A percentile compares a stretch with the other conserved stretches of the same genome.
Conservation (phyloP, 306 rosid genomes). For the Cicer yamashitae region DNA sequence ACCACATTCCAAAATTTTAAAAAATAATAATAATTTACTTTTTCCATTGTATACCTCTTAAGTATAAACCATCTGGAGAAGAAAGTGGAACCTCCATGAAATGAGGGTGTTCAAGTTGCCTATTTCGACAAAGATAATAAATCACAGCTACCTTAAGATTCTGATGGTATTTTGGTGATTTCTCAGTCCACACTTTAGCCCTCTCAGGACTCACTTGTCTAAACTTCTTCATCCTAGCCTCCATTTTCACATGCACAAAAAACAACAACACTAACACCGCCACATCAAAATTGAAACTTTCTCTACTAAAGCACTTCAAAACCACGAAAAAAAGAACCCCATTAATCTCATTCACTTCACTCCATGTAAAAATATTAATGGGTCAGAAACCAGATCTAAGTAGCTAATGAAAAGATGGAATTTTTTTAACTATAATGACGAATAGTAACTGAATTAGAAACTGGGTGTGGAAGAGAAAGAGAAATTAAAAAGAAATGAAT, state of each 20-base stretch:
- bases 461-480: slow-evolving; percentile 22
- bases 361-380: slow-evolving; percentile 3
- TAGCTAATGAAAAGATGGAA: slow-evolving; percentile 19
- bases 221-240: slow-evolving; percentile 77
- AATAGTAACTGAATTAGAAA: neutral
- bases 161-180: slow-evolving; percentile 87
- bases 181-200: slow-evolving; percentile 95
- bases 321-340: slow-evolving; percentile 40
- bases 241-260: slow-evolving; percentile 59
- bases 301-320: neutral
- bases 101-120: slow-evolving; percentile 97
- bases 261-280: slow-evolving; percentile 38
- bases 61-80: slow-evolving; percentile 75
- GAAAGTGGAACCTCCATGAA: slow-evolving; percentile 96
- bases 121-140: slow-evolving; percentile 85
- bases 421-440: slow-evolving; percentile 14
- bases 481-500: slow-evolving; percentile 8
- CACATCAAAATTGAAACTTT: slow-evolving; percentile 31
- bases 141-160: slow-evolving; percentile 81
- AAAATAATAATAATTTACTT: neutral
- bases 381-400: slow-evolving; percentile 50
- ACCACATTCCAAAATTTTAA: neutral
- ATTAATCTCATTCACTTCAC: slow-evolving; percentile 23
- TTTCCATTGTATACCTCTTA: slow-evolving; percentile 70
- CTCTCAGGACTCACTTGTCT: slow-evolving; percentile 92